Evolutionary conservation across 2,329 filamentous ascomycete genomes (phyloP).

Genomic region (Plectosphaerella cucumerina): DNA sequence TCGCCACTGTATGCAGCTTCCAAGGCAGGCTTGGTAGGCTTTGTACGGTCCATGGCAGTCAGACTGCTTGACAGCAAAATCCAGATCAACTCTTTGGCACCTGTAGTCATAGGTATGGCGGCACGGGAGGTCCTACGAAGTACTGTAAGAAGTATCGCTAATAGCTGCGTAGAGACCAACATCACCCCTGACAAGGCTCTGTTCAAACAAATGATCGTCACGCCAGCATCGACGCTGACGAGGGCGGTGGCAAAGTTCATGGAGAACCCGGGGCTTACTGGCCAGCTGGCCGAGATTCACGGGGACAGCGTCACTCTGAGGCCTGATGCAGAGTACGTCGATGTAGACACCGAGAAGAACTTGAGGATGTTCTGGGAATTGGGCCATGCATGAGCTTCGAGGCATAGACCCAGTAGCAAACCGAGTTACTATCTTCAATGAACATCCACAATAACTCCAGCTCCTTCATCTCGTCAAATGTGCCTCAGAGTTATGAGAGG

Average conservation of each 20-base stretch:
- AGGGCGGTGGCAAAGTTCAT: not conserved
- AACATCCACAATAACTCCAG: too few relatives aligned
- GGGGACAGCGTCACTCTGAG: not conserved
- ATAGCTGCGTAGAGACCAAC: not conserved
- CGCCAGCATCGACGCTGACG: not conserved
- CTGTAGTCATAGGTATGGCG: not conserved
- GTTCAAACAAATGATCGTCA: not conserved
- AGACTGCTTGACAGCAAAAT: not conserved
- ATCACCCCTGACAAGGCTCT: not conserved
- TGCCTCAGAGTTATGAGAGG: too few relatives aligned
- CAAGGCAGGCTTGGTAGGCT: not conserved
- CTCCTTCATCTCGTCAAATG: too few relatives aligned
- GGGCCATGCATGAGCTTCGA: too few relatives aligned
- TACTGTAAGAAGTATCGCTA: too few relatives aligned
- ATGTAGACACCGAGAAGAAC: too few relatives aligned
- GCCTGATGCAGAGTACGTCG: too few relatives aligned
- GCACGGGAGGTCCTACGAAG: too few relatives aligned
- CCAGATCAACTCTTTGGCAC: conserved; percentile 1
- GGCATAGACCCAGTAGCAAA: too few relatives aligned
- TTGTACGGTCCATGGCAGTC: not conserved
- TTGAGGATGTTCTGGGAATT: too few relatives aligned
- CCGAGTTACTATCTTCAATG: too few relatives aligned
- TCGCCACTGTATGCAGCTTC: not conserved
- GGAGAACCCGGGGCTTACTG: not conserved
- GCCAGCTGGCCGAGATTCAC: not conserved